These are phyloP conservation scores for Neonectria magnoliae DNA, from an alignment of 2,329 filamentous ascomycete genomes.

Conservation along the genomic window DNA sequence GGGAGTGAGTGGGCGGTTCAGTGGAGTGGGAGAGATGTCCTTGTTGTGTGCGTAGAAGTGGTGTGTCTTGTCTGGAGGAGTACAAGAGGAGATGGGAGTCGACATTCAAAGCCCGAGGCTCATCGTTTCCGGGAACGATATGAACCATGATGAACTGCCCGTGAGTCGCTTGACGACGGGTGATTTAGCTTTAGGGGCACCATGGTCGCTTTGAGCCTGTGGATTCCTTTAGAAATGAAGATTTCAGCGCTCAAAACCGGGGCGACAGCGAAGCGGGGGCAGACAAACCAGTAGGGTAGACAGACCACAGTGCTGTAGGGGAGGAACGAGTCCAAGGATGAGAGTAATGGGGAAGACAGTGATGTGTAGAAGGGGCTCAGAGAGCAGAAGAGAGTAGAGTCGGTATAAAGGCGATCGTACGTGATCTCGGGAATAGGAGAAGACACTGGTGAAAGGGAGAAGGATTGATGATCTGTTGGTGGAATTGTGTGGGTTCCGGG, in stretches of 20 bases:
- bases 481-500: slow-evolving; percentile 19
- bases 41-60: neutral
- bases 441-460: neutral
- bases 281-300: neutral
- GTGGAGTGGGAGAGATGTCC: neutral
- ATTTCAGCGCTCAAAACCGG: neutral
- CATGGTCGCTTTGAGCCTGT: neutral
- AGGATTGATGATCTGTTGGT: slow-evolving; percentile 14
- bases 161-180: neutral
- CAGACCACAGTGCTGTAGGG: neutral
- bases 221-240: neutral
- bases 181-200: neutral
- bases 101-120: neutral
- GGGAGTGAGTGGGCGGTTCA: neutral
- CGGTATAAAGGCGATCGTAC: neutral
- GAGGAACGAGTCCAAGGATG: neutral
- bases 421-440: neutral
- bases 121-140: neutral
- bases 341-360: neutral
- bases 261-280: neutral
- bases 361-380: neutral
- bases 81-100: neutral
- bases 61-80: neutral
- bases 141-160: neutral
- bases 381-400: too few species aligned